These are phyloP conservation scores for Aspergillus tamarii DNA, from an alignment of 2,329 filamentous ascomycete genomes.

Conservation along the genomic window DNA sequence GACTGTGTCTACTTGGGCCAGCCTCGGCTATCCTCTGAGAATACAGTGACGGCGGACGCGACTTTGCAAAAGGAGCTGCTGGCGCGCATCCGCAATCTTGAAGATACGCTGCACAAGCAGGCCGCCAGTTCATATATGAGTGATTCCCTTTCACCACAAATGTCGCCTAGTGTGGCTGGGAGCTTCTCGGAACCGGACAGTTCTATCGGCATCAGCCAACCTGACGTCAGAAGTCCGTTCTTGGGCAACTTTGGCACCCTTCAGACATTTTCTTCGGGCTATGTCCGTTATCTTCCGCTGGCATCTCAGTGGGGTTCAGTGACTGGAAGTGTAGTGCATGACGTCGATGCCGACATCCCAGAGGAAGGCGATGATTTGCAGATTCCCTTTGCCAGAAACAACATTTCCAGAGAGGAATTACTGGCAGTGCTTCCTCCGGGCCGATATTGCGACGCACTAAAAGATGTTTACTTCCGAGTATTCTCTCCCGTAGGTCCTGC, in stretches of 20 bases:
- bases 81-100: conserved; percentile 39
- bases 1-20: conserved; percentile 44
- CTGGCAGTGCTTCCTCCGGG: conserved; percentile 39
- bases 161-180: conserved; percentile 29
- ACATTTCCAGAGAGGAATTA: conserved; percentile 32
- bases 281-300: conserved; percentile 41
- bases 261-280: conserved; percentile 36
- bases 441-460: conserved; percentile 40
- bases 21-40: conserved; percentile 34
- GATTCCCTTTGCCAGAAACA: conserved; percentile 36
- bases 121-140: conserved; percentile 26
- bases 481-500: conserved; percentile 40
- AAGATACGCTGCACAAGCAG: conserved; percentile 40
- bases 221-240: conserved; percentile 25
- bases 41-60: conserved; percentile 25
- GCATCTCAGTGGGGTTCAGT: conserved; percentile 37
- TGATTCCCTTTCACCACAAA: conserved; percentile 30
- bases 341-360: conserved; percentile 29
- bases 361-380: conserved; percentile 37
- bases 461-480: conserved; percentile 41
- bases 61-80: conserved; percentile 36
- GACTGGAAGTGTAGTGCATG: conserved; percentile 30
- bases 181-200: conserved; percentile 32
- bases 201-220: conserved; percentile 20
- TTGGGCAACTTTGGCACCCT: conserved; percentile 34